Percentiles rank a stretch among this genome's conserved stretches.
These are phyloP conservation scores for Lathyrus oleraceus DNA, from an alignment of 306 rosid species.

Conservation along the genomic window DNA sequence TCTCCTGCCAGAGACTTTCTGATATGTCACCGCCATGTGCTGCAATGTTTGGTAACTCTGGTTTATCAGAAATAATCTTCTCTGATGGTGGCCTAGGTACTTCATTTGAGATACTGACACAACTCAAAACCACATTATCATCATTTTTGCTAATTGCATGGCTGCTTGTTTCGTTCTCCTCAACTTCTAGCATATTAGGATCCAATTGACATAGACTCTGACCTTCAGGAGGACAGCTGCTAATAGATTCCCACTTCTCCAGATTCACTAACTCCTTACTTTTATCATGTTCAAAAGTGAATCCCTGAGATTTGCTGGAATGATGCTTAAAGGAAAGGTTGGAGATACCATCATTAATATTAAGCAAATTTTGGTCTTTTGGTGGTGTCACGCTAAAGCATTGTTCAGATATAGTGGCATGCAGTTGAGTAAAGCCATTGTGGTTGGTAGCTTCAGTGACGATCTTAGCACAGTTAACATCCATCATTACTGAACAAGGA, in stretches of 20 bases:
- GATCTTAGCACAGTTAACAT: slow-evolving; percentile 29
- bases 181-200: slow-evolving; percentile 26
- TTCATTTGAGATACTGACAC: slow-evolving; percentile 38
- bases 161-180: slow-evolving; percentile 16
- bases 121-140: slow-evolving; percentile 36
- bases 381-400: slow-evolving; percentile 9
- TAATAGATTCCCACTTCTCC: no score
- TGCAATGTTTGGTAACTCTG: slow-evolving; percentile 2
- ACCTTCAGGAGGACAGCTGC: slow-evolving; percentile 24
- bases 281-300: no score
- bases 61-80: slow-evolving; percentile 33
- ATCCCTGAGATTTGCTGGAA: no score
- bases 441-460: slow-evolving; percentile 18
- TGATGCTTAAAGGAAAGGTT: no score
- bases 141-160: slow-evolving; percentile 28
- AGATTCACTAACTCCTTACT: no score
- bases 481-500: neutral
- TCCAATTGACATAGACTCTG: slow-evolving; percentile 26
- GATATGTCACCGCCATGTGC: no score
- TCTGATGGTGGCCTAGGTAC: slow-evolving; percentile 42
- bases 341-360: neutral
- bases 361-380: slow-evolving; percentile 29
- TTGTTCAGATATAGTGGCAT: slow-evolving; percentile 9
- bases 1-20: no score
- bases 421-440: slow-evolving; percentile 14